Conservation (phyloP, 31 red algal genomes). For the Porphyra umbilicalis region DNA sequence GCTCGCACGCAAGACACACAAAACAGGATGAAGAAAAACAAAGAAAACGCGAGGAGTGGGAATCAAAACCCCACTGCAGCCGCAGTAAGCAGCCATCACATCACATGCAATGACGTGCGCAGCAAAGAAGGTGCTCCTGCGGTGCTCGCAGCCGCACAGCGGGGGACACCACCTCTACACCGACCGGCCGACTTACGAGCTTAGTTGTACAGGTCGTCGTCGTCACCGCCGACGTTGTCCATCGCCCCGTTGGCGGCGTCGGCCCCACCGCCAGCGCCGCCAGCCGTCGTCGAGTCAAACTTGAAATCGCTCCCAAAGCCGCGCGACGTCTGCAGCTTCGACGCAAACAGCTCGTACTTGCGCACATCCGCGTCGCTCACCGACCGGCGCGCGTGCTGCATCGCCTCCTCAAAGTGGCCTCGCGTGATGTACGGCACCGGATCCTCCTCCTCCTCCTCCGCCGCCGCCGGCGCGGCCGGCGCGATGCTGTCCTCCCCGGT, state of each 20-base stretch:
- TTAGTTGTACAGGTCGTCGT: not conserved
- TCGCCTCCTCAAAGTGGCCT: slow-evolving; percentile 97
- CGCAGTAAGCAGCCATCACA: not conserved
- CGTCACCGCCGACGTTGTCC: not conserved
- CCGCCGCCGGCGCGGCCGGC: slow-evolving; percentile 36
- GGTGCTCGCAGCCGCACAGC: not conserved
- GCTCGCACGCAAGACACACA: no score
- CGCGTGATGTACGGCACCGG: slow-evolving; percentile 95
- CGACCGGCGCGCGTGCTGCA: slow-evolving; percentile 91
- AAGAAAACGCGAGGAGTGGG: not conserved
- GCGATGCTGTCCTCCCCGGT: not conserved
- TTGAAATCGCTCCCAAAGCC: slow-evolving; percentile 99
- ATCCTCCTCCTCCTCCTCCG: slow-evolving; percentile 79
- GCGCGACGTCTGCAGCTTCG: slow-evolving; percentile 76
- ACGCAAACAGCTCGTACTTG: slow-evolving; percentile 99
- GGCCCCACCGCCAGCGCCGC: slow-evolving; percentile 31
- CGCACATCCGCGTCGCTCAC: slow-evolving; percentile 94
- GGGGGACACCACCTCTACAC: not conserved
- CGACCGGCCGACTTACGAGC: not conserved
- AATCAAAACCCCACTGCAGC: not conserved
- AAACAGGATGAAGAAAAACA: not conserved
- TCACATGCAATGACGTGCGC: no score
- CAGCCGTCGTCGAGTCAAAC: slow-evolving; percentile 55
- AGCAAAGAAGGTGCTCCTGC: not conserved
- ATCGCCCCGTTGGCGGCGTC: slow-evolving; percentile 16